Percentiles rank a stretch among this genome's conserved stretches.
phyloP scores from a whole-genome alignment of 108 stramenopile genomes.

The Nannochloropsis salina region DNA sequence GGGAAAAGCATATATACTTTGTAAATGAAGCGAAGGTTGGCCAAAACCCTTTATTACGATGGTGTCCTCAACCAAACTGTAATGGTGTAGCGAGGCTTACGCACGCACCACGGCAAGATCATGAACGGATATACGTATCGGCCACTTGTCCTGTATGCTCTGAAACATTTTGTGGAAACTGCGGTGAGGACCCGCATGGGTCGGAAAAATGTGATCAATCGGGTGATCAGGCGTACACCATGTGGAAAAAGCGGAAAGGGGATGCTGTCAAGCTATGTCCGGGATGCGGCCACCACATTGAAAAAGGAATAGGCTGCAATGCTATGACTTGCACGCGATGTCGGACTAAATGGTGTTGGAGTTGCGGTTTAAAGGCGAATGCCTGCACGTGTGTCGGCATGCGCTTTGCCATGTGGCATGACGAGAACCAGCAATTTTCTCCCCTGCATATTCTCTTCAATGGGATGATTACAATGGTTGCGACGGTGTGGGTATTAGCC shows the following conservation, averaged over 20 bases:
- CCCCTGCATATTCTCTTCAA: not conserved
- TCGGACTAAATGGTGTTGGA: not conserved
- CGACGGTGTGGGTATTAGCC: not conserved
- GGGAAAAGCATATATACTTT: not conserved
- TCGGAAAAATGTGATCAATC: not conserved
- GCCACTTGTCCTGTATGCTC: not conserved
- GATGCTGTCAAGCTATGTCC: not conserved
- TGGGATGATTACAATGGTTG: not conserved
- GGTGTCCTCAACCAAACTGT: not conserved
- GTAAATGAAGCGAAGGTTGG: not conserved
- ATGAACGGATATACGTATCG: not conserved
- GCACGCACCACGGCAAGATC: not conserved
- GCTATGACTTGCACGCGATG: not conserved
- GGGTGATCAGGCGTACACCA: not conserved
- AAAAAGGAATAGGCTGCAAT: not conserved
- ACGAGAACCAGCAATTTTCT: not conserved
- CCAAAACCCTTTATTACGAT: not conserved
- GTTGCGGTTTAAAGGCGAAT: not conserved
- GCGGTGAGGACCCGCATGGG: not conserved
- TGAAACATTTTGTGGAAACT: not conserved
- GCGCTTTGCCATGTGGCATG: slow-evolving; percentile 8
- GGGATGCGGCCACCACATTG: not conserved
- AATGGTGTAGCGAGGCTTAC: not conserved
- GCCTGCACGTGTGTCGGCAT: not conserved
- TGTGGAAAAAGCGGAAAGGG: slow-evolving; percentile 17